Percentiles rank a stretch among this genome's conserved stretches.
Conservation (phyloP, 2,329 filamentous ascomycete genomes). For the Arthrobotrys musiformis region DNA sequence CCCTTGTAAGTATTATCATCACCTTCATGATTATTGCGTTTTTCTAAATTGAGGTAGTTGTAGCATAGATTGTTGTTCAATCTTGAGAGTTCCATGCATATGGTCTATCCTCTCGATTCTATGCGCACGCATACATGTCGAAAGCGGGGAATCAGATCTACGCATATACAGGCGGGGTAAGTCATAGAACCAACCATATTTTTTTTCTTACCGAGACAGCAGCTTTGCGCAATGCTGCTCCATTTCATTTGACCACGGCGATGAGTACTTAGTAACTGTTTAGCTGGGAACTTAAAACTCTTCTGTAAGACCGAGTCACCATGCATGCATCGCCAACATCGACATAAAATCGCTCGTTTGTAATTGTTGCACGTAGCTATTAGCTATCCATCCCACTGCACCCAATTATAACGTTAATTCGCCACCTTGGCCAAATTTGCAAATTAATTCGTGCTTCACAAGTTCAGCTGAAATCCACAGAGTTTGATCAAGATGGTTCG, state of each 20-base stretch:
- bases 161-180: neutral
- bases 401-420: no score
- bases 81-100: slow-evolving; percentile 6
- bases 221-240: slow-evolving; percentile 1
- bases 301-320: neutral
- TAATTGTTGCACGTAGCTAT: no score
- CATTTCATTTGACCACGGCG: neutral
- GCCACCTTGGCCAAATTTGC: no score
- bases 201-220: neutral
- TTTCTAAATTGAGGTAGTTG: neutral
- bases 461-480: no score
- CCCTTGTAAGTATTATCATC: neutral
- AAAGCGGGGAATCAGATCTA: slow-evolving; percentile 13
- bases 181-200: neutral
- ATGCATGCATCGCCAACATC: no score
- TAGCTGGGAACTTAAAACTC: neutral
- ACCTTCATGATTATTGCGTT: neutral
- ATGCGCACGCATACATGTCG: slow-evolving; percentile 17
- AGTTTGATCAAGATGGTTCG: no score
- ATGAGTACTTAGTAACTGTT: no score
- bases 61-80: neutral
- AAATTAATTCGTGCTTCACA: no score
- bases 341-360: no score
- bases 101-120: neutral
- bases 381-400: no score